A percentile compares a stretch with the other conserved stretches of the same genome.
Conservation (phyloP, 495 filamentous ascomycete genomes). For the Sphaerosporella brunnea region DNA sequence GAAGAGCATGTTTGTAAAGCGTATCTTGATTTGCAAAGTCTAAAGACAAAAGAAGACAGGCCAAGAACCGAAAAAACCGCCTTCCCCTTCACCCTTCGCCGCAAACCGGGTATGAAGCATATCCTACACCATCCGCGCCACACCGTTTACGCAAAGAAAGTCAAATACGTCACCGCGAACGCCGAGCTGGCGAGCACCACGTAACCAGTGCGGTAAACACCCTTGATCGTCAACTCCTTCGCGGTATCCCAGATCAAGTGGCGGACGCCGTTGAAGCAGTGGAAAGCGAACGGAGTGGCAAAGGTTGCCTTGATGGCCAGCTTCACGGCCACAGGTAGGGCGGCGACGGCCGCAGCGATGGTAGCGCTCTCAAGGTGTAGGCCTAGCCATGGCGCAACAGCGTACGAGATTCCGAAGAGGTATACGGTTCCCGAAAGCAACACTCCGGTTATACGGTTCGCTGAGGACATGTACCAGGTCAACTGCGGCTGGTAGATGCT, state of each 20-base stretch:
- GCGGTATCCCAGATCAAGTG: constrained; percentile 80
- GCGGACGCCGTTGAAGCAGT: constrained; percentile 70
- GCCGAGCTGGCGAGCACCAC: constrained; percentile 49
- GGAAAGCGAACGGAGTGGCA: constrained; percentile 75
- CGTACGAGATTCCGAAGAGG: constrained; percentile 66
- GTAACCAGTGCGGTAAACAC: constrained; percentile 61
- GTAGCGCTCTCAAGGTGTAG: constrained; percentile 70
- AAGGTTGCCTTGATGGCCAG: constrained; percentile 50
- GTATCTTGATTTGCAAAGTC: too few species aligned
- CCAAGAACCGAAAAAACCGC: too few species aligned
- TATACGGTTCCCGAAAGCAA: constrained; percentile 60
- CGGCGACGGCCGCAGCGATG: constrained; percentile 58
- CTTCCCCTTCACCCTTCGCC: too few species aligned
- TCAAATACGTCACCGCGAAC: constrained; percentile 36
- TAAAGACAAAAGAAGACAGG: too few species aligned
- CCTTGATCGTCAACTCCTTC: constrained; percentile 45
- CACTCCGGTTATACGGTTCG: constrained; percentile 68
- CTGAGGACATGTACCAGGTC: constrained; percentile 55
- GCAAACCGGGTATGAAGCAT: too few species aligned
- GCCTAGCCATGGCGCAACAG: constrained; percentile 61
- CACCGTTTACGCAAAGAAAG: constrained; percentile 12
- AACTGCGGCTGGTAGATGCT: constrained; percentile 76
- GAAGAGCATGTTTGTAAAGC: too few species aligned
- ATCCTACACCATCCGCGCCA: too few species aligned
- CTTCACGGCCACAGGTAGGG: constrained; percentile 52